Conservation (phyloP, 108 stramenopile species). For the Nitzschia sp. region DNA sequence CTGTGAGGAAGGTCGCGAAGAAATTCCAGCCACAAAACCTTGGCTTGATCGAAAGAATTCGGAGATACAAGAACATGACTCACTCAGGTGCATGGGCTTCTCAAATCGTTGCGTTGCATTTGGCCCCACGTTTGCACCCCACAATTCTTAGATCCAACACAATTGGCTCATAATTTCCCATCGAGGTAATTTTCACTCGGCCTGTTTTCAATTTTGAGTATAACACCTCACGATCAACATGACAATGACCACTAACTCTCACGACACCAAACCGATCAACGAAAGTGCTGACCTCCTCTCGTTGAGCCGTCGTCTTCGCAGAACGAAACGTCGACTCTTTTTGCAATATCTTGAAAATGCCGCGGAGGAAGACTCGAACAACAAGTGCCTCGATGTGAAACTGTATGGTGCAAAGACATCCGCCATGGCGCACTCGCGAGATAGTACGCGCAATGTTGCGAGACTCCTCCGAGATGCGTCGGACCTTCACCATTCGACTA, state of each 20-base stretch:
- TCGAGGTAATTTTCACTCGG: too few relatives aligned
- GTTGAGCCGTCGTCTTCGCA: slow-evolving; percentile 12
- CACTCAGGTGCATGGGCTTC: too few relatives aligned
- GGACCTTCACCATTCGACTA: neutral
- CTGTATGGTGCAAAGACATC: neutral
- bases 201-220: neutral
- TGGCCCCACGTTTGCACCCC: too few relatives aligned
- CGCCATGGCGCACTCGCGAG: neutral
- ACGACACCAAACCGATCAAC: neutral
- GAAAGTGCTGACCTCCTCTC: neutral
- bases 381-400: neutral
- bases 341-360: neutral
- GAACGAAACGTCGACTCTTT: slow-evolving; percentile 16
- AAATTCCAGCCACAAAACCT: too few relatives aligned
- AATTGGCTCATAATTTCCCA: too few relatives aligned
- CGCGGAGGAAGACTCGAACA: neutral
- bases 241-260: neutral
- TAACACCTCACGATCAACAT: neutral
- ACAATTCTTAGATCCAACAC: too few relatives aligned
- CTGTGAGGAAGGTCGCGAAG: too few relatives aligned
- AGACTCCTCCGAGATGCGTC: neutral
- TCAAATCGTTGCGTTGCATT: too few relatives aligned
- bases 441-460: neutral
- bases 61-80: too few relatives aligned
- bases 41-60: too few relatives aligned